Evolutionary conservation across 345 rosid genomes (phyloP).

Genomic region (Bruguiera parviflora): DNA sequence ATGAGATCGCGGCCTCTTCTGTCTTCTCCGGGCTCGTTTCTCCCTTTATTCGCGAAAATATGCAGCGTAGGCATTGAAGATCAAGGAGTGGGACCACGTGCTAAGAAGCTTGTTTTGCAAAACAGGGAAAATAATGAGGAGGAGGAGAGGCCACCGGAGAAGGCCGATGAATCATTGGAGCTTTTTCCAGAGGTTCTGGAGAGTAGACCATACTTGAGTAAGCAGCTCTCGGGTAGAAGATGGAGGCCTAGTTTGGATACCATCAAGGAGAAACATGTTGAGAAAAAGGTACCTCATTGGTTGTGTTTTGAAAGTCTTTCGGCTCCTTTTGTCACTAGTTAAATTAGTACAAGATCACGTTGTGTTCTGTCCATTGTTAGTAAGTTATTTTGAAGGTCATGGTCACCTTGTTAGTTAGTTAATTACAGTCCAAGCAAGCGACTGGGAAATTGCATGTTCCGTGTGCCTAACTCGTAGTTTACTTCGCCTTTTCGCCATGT

Average conservation of each 20-base stretch:
- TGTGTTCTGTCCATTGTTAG: no score
- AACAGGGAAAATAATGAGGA: slow-evolving; percentile 14
- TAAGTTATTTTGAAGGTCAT: no score
- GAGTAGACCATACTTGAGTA: slow-evolving; percentile 46
- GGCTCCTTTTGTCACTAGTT: no score
- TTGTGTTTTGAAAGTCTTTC: slow-evolving; percentile 35
- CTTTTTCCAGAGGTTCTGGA: slow-evolving; percentile 28
- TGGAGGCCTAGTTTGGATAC: slow-evolving; percentile 87
- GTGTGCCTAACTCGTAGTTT: no score
- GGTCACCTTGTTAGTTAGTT: no score
- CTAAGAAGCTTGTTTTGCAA: not conserved
- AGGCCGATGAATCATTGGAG: slow-evolving; percentile 14
- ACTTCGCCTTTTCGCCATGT: no score
- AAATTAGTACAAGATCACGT: no score
- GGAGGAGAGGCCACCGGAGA: slow-evolving; percentile 17
- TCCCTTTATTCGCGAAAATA: slow-evolving; percentile 47
- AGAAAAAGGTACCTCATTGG: slow-evolving; percentile 44
- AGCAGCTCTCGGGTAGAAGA: slow-evolving; percentile 63
- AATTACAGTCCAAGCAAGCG: no score
- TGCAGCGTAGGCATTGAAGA: slow-evolving; percentile 30
- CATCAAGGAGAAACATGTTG: slow-evolving; percentile 56
- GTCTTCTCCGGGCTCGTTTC: slow-evolving; percentile 30
- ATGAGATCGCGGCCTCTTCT: slow-evolving; percentile 35
- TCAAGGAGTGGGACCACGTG: not conserved
- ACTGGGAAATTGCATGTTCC: no score